A percentile compares a stretch with the other conserved stretches of the same genome.
phyloP scores from a whole-genome alignment of 495 filamentous ascomycete species.

The Neurospora hispaniola region DNA sequence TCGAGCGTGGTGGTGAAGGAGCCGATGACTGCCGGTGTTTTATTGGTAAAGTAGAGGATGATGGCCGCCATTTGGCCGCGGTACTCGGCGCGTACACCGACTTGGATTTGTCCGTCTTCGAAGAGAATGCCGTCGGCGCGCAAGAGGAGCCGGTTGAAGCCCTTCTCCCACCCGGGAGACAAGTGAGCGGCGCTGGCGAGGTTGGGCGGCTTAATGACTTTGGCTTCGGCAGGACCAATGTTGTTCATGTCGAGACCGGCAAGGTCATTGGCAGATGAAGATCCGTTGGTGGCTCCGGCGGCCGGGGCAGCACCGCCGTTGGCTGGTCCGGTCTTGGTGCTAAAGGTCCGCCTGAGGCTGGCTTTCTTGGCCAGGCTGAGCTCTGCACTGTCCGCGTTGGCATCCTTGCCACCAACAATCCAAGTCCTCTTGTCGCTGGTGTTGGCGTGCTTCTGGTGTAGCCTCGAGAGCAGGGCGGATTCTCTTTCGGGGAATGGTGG shows the following conservation, averaged over 20 bases:
- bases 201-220: conserved; percentile 57
- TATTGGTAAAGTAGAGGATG: conserved; percentile 93
- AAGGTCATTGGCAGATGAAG: conserved; percentile 48
- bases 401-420: conserved; percentile 90
- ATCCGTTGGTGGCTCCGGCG: conserved; percentile 45
- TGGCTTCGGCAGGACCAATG: conserved; percentile 41
- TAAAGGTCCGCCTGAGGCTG: conserved; percentile 79
- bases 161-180: conserved; percentile 86
- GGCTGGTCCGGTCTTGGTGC: conserved; percentile 39
- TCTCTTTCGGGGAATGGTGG: conserved; percentile 93
- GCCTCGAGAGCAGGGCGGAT: conserved; percentile 79
- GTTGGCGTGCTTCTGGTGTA: conserved; percentile 86
- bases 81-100: conserved; percentile 89
- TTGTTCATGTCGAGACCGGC: conserved; percentile 70
- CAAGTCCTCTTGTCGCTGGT: conserved; percentile 92
- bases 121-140: conserved; percentile 79
- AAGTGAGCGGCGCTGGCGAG: conserved; percentile 87
- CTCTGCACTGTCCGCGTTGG: conserved; percentile 71
- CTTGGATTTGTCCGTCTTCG: conserved; percentile 87
- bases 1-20: conserved; percentile 93
- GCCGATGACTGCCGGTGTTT: conserved; percentile 67
- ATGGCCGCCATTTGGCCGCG: conserved; percentile 87
- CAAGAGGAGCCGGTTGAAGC: conserved; percentile 77
- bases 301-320: conserved; percentile 48
- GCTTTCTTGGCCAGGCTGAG: conserved; percentile 72